Evolutionary conservation across 192 early-diverging fungal genomes (phyloP).

Genomic region (Backusella parvicylindrica): DNA sequence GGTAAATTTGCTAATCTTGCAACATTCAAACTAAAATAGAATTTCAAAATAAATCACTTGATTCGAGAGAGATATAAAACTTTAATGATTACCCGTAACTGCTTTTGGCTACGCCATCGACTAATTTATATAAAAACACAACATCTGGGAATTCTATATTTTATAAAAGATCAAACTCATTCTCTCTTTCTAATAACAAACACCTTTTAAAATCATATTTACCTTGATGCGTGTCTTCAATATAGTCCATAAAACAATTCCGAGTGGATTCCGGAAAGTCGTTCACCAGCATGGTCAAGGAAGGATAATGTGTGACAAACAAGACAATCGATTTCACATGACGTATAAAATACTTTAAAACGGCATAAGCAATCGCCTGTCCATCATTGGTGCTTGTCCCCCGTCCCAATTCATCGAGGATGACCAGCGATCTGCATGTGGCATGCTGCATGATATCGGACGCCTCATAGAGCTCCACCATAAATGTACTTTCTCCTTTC

Average conservation of each 20-base stretch:
- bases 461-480: slow-evolving; percentile 76
- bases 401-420: slow-evolving; percentile 81
- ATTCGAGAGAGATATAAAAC: too few relatives aligned
- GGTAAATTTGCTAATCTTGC: slow-evolving; percentile 67
- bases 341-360: slow-evolving; percentile 52
- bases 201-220: not conserved
- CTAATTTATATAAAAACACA: slow-evolving; percentile 68
- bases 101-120: slow-evolving; percentile 53
- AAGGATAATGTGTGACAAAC: slow-evolving; percentile 85
- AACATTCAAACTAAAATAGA: slow-evolving; percentile 55
- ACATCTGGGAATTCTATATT: slow-evolving; percentile 33
- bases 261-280: slow-evolving; percentile 28
- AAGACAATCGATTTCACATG: slow-evolving; percentile 49
- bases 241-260: slow-evolving; percentile 53
- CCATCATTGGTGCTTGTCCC: slow-evolving; percentile 79
- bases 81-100: slow-evolving; percentile 81
- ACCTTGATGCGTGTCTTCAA: slow-evolving; percentile 36
- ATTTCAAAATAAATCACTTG: not conserved
- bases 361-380: slow-evolving; percentile 63
- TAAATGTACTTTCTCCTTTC: slow-evolving; percentile 70
- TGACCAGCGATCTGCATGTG: slow-evolving; percentile 57
- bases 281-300: slow-evolving; percentile 46
- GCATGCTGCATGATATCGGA: slow-evolving; percentile 67
- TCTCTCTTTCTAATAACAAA: not conserved
- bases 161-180: slow-evolving; percentile 4